These are phyloP conservation scores for Incumbomyces delicatus DNA, from an alignment of 2,329 filamentous ascomycete species.

Conservation along the genomic window DNA sequence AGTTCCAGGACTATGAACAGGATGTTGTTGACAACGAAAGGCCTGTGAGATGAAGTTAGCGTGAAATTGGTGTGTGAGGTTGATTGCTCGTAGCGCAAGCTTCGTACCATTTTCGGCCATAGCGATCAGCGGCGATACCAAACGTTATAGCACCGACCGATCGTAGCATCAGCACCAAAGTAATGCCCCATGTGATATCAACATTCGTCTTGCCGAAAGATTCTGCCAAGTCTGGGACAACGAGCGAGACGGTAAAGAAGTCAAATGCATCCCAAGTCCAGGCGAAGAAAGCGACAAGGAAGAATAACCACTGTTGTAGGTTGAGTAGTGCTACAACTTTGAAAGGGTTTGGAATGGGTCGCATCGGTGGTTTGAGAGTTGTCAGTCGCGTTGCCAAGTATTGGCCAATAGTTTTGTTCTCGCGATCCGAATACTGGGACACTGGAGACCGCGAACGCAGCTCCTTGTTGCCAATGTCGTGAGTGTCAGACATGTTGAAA, in stretches of 20 bases:
- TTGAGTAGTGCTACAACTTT: slow-evolving; percentile 18
- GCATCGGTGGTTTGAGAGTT: slow-evolving; percentile 40
- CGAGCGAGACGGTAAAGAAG: slow-evolving; percentile 53
- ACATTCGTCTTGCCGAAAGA: slow-evolving; percentile 45
- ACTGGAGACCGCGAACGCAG: slow-evolving; percentile 6
- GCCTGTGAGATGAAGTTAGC: slow-evolving; percentile 26
- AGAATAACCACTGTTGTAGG: slow-evolving; percentile 22
- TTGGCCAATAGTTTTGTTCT: slow-evolving; percentile 31
- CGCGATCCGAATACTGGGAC: slow-evolving; percentile 3
- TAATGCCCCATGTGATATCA: slow-evolving; percentile 52
- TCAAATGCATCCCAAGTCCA: slow-evolving; percentile 46
- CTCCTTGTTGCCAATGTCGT: slow-evolving; percentile 1
- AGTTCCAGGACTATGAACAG: slow-evolving; percentile 53
- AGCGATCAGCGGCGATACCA: slow-evolving; percentile 44
- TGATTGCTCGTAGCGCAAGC: not conserved
- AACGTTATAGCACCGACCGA: slow-evolving; percentile 51
- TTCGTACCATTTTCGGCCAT: slow-evolving; percentile 43
- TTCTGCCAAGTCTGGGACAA: slow-evolving; percentile 43
- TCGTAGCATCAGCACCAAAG: slow-evolving; percentile 51
- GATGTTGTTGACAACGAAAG: slow-evolving; percentile 51
- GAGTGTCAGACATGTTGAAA: not conserved
- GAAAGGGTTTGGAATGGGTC: slow-evolving; percentile 19
- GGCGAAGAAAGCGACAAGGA: slow-evolving; percentile 18
- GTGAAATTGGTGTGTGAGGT: not conserved
- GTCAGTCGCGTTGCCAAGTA: slow-evolving; percentile 46